phyloP scores from a whole-genome alignment of 2,329 filamentous ascomycete species.

The Cladobotryum protrusum region DNA sequence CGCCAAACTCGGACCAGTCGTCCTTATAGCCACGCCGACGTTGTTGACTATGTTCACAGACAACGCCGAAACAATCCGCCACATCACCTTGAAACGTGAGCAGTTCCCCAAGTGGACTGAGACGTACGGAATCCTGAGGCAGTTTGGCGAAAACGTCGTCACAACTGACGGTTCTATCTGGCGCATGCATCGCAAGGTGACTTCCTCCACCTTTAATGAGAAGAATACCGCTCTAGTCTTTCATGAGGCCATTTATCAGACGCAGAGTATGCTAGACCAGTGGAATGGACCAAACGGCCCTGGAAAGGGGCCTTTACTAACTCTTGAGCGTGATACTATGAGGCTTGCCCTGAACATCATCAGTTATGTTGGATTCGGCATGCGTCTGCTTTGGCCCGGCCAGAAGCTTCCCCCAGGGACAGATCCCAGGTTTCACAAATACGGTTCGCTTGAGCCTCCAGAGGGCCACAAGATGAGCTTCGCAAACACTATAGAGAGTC shows the following conservation, averaged over 20 bases:
- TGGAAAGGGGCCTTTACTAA: slow-evolving; percentile 40
- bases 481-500: slow-evolving; percentile 52
- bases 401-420: slow-evolving; percentile 41
- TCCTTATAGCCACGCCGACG: slow-evolving; percentile 57
- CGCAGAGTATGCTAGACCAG: slow-evolving; percentile 51
- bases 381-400: slow-evolving; percentile 56
- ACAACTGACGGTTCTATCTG: slow-evolving; percentile 63
- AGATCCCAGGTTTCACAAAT: slow-evolving; percentile 43
- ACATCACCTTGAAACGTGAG: slow-evolving; percentile 60
- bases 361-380: slow-evolving; percentile 65
- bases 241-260: slow-evolving; percentile 55
- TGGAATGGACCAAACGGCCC: slow-evolving; percentile 41
- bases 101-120: slow-evolving; percentile 52
- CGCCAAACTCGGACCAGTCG: slow-evolving; percentile 53
- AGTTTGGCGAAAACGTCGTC: slow-evolving; percentile 65
- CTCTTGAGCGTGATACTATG: slow-evolving; percentile 61
- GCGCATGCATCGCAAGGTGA: slow-evolving; percentile 68
- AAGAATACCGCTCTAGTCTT: slow-evolving; percentile 65
- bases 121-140: slow-evolving; percentile 29
- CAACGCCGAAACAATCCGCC: slow-evolving; percentile 58
- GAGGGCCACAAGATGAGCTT: slow-evolving; percentile 59
- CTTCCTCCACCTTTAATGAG: slow-evolving; percentile 68
- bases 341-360: slow-evolving; percentile 50
- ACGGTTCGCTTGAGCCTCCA: slow-evolving; percentile 38
- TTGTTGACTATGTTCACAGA: slow-evolving; percentile 49